A percentile compares a stretch with the other conserved stretches of the same genome.
Evolutionary conservation across 2,329 filamentous ascomycete genomes (phyloP).

Genomic region (Colletotrichum filicis): DNA sequence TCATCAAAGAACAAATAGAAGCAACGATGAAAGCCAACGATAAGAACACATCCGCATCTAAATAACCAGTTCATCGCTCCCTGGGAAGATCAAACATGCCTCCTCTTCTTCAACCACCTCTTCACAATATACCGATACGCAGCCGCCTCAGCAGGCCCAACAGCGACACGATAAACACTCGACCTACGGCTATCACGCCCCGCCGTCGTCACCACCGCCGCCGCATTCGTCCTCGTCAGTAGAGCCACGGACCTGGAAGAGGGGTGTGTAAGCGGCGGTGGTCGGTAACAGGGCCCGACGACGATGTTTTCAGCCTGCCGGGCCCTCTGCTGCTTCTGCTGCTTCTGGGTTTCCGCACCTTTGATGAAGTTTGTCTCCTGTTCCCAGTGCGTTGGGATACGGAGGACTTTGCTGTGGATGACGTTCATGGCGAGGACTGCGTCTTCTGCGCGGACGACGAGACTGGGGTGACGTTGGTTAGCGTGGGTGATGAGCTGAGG

Average conservation of each 20-base stretch:
- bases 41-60: background rate
- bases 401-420: slow-evolving; percentile 78
- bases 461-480: background rate
- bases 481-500: too few species aligned
- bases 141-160: background rate
- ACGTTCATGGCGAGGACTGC: slow-evolving; percentile 95
- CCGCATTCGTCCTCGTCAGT: slow-evolving; percentile 1
- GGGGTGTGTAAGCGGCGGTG: slow-evolving; percentile 18
- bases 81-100: background rate
- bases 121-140: background rate
- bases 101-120: background rate
- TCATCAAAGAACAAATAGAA: background rate
- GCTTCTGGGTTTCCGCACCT: slow-evolving; percentile 17
- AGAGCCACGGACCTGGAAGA: slow-evolving; percentile 32
- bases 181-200: background rate
- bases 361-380: slow-evolving; percentile 31
- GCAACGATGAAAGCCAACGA: background rate
- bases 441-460: slow-evolving; percentile 90
- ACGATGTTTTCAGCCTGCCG: background rate
- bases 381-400: slow-evolving; percentile 32
- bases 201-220: too few species aligned
- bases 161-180: background rate
- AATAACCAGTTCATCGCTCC: background rate
- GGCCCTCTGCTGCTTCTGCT: background rate
- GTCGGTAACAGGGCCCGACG: background rate